Conservation (phyloP, 176 grass and related monocot species). For the Ensete glaucum region DNA sequence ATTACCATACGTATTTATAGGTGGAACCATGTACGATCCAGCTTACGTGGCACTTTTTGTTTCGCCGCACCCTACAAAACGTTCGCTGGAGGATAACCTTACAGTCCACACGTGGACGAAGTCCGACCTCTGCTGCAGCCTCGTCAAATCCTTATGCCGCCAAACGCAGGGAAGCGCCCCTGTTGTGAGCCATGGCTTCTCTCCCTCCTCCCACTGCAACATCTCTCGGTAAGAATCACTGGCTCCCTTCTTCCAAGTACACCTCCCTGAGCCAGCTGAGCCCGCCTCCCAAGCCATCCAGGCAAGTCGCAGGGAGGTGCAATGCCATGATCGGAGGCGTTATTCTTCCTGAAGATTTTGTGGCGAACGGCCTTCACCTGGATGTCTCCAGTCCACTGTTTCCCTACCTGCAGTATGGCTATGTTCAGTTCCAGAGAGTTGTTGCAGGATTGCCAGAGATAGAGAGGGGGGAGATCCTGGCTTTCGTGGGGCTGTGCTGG, state of each 20-base stretch:
- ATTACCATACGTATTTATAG: no score
- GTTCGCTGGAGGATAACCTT: background rate
- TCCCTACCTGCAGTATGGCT: constrained; percentile 8
- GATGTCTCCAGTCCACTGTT: constrained; percentile 32
- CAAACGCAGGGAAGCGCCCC: background rate
- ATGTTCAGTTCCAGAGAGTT: constrained; percentile 30
- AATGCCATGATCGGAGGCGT: constrained; percentile 8
- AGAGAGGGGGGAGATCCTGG: constrained; percentile 44
- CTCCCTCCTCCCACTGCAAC: constrained; percentile 6
- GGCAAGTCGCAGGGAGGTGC: constrained; percentile 3
- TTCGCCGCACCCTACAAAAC: no score
- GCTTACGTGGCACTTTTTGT: background rate
- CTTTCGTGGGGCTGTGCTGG: constrained; percentile 39
- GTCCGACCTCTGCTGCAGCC: background rate
- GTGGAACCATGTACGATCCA: background rate
- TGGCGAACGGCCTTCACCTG: constrained; percentile 25
- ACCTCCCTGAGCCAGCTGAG: constrained; percentile 7
- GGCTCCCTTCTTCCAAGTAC: constrained; percentile 35
- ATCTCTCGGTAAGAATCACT: constrained; percentile 28
- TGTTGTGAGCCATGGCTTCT: background rate
- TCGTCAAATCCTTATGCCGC: background rate
- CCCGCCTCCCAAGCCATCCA: background rate
- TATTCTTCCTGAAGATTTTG: background rate
- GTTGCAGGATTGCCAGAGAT: constrained; percentile 34
- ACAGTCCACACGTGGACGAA: background rate